Evolutionary conservation across 2,329 filamentous ascomycete genomes (phyloP), one percentile per base, ranked within the genome.

Genomic region (Diaporthe sp.): DNA sequence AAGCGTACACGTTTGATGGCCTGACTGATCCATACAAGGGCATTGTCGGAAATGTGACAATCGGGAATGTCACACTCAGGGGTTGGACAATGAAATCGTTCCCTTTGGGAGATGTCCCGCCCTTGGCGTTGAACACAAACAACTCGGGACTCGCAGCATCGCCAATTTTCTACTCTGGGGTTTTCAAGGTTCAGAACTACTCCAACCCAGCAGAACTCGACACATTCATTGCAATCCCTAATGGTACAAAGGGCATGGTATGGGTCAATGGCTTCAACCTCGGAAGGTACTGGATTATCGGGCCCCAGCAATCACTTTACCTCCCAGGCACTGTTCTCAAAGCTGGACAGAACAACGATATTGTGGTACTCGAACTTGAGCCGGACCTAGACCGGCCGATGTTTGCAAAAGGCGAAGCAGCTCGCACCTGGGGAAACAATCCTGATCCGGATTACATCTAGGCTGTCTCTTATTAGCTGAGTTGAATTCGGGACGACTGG

Each of bases 21-120:
- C 80, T 87, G 13, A 79, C 80, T 8, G 86, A 89, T 44, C 87
- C 84, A 32, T 80, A 79, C 30, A 88, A 88, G 75, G 87, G 87
- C 0, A 84, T 89, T 22, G 76, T 82, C 8, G 84, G 83, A 2
- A 79, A 87, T 66, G 85, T 88, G 1, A 85, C 81, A 0, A 73
- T 88, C 2, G 84, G 83, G 17, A 58, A 50, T 17, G 22, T 53
- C 17, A 50, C 35, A 4, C 22, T 75, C 19, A 27, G 58, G 3
- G 19, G 27, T 4, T 75, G 74, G 74, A 42, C 44, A n/a, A 74
- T 55, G 44, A 50, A 17, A 50, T 74, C 68, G 5, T 55, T 74
- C 8, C 68, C 71, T 4, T 12, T 75, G 47, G 61, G 61, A 10
- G 19, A 15, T 6, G 17, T 69, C 3, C 72, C 74, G 22, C 32